Base-by-base conservation (phyloP, 2,329 filamentous ascomycete genomes). In the Claviceps digitariae region DNA sequence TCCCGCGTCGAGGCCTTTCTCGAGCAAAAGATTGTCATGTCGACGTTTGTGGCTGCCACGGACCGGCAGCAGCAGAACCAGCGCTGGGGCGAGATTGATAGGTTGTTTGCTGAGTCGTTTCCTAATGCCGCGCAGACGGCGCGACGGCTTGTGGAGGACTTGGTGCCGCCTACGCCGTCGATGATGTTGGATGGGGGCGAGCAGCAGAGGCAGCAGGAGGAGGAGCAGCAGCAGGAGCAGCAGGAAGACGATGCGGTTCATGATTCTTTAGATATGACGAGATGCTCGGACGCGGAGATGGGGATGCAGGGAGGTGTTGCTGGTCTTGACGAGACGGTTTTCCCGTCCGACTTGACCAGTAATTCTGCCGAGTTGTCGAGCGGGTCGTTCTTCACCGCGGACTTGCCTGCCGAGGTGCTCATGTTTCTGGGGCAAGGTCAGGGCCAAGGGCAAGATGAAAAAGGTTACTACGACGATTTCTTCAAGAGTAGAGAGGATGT, bases 21-120 rank as follows among this genome's bases (percentile, higher is more conserved):
- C 3, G 50, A 52, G 41, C 50, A 52, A 13, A 52, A 52, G 9
- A 25, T 52, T 10, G 50, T 2, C 41, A 52, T 52, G 50, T 52
- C 50, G 17, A 13, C 17, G 2, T 46, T 38, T 38, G 29, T 52
- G 7, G 41, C 50, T 10, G 50, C 31, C n/a, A 13, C 49, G 17
- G 25, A 51, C 4, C 27, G 40, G 20, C 50, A 38, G 21, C 50
- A 21, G 41, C 40, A 36, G 20, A 23, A 31, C 1, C 50, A 40
- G 1, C 41, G 31, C 15, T 52, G 50, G 50, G 50, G 43, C 2
- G 50, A 52, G 21, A 52, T 52, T 13, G 50, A 52, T 12, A 38
- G 50, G 10, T 25, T 52, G 3, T 52, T 52, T 10, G 50, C 50
- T 3, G 50, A 52, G 5, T 52, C 50, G 4, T 52, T 52, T 9